A percentile compares a stretch with the other conserved stretches of the same genome.
phyloP scores from a whole-genome alignment of 1,139 yeast species.

The Hansenula lynferdii region DNA sequence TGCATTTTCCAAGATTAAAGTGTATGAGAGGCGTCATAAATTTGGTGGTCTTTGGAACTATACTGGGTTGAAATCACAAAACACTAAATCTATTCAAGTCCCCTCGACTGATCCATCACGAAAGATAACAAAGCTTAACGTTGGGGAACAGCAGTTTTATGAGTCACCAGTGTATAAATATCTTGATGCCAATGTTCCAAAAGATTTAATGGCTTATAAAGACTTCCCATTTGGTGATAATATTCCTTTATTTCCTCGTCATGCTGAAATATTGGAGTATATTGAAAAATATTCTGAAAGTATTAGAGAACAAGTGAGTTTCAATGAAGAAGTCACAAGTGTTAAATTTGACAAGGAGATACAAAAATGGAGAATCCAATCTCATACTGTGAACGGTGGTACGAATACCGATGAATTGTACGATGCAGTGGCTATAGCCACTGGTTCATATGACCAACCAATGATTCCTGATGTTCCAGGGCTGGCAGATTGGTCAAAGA shows the following conservation, averaged over 20 bases:
- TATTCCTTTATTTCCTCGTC: slow-evolving; percentile 44
- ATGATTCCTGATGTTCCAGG: slow-evolving; percentile 52
- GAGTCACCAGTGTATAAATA: slow-evolving; percentile 30
- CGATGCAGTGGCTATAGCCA: slow-evolving; percentile 56
- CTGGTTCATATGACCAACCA: slow-evolving; percentile 57
- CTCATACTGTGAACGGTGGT: slow-evolving; percentile 19
- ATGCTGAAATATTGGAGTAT: slow-evolving; percentile 43
- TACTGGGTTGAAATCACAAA: slow-evolving; percentile 20
- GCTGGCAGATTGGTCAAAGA: slow-evolving; percentile 40
- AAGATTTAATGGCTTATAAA: slow-evolving; percentile 51
- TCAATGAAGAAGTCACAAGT: slow-evolving; percentile 29
- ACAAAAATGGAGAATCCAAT: slow-evolving; percentile 29
- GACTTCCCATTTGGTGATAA: slow-evolving; percentile 40
- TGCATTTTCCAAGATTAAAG: slow-evolving; percentile 37
- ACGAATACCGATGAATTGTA: slow-evolving; percentile 30
- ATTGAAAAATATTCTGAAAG: slow-evolving; percentile 39
- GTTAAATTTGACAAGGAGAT: slow-evolving; percentile 7
- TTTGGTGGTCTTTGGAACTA: slow-evolving; percentile 56
- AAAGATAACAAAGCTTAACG: slow-evolving; percentile 10
- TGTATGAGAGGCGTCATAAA: slow-evolving; percentile 43
- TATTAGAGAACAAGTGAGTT: slow-evolving; percentile 26
- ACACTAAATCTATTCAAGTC: slow-evolving; percentile 10
- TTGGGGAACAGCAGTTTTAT: slow-evolving; percentile 17
- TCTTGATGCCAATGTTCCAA: slow-evolving; percentile 61
- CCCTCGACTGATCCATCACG: slow-evolving; percentile 18